Base-by-base conservation (phyloP, 2,329 filamentous ascomycete species). In the Beauveria asiatica region DNA sequence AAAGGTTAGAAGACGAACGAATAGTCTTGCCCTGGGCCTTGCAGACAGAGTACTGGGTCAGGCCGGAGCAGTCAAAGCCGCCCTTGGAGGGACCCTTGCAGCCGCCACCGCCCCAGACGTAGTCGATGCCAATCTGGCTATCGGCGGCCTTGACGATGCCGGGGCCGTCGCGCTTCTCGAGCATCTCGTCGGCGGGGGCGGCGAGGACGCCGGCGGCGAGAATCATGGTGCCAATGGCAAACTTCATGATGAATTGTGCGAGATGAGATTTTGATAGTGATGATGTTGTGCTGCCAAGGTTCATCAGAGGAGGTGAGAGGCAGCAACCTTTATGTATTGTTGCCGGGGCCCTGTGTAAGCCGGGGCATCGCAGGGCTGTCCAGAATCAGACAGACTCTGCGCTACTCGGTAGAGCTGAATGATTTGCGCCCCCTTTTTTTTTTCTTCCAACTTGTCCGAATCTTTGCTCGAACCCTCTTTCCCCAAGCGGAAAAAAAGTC, bases 51-150 rank as follows among this genome's bases (percentile, higher is more conserved):
- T 62, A 65, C 48, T 64, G 63, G 17, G 63, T 65, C 17, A 65
- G 62, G 44, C 60, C 64, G 39, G 64, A 65, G 61, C 64, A 65
- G 51, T 64, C 64, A 48, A 45, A 65, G 50, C 64, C 64, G 48
- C 64, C 64, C 19, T 65, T 60, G 59, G 63, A 60, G 9, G 59
- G 58, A 17, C 63, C 63, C 8, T 62, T 54, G 61, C 61, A 62
- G 52, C 60, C 60, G 45, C 63, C 63, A 39, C 62, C 63, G 27
- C 63, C 63, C 33, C 52, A 64, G 56, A 64, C 61, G 53, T 62
- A 63, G 7, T 56, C 57, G 33, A 59, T 46, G 50, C 63, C 62
- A 17, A 61, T 53, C 56, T 62, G 53, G 30, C 53, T 61, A 23
- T 61, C 41, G 53, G 63, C 63, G 17, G 62, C 62, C 13, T 25